A percentile compares a stretch with the other conserved stretches of the same genome.
Conservation (phyloP, 345 rosid genomes). For the Gossypium arboreum region DNA sequence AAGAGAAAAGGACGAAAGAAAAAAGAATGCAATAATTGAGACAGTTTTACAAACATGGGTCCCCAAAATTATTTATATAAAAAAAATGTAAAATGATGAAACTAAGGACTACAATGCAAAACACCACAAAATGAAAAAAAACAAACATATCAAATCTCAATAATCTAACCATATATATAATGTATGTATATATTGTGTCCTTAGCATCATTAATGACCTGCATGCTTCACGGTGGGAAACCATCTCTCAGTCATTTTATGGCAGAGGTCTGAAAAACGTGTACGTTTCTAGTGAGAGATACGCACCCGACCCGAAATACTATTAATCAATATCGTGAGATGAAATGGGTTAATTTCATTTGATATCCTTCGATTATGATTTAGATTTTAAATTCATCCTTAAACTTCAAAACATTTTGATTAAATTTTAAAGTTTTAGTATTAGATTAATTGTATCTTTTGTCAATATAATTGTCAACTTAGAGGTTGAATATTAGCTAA, state of each 20-base stretch:
- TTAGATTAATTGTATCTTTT: too few relatives aligned
- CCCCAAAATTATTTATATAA: background rate
- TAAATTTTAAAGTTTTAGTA: too few relatives aligned
- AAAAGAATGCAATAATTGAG: conserved; percentile 2
- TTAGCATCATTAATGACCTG: background rate
- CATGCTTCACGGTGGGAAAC: background rate
- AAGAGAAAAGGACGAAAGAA: background rate
- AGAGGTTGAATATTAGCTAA: too few relatives aligned
- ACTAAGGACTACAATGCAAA: background rate
- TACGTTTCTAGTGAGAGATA: background rate
- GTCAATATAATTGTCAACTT: too few relatives aligned
- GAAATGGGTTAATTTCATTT: too few relatives aligned
- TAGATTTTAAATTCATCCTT: too few relatives aligned
- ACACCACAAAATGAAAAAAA: background rate
- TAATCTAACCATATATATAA: too few relatives aligned
- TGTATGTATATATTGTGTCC: too few relatives aligned
- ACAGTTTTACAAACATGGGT: background rate
- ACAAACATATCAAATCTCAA: background rate
- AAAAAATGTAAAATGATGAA: background rate
- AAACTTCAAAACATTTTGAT: too few relatives aligned
- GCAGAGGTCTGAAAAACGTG: background rate
- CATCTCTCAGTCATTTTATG: background rate
- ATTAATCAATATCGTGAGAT: too few relatives aligned
- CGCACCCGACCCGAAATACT: too few relatives aligned
- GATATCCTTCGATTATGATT: too few relatives aligned